phyloP scores from a whole-genome alignment of 2,329 filamentous ascomycete species.

The Zymoseptoria tritici region DNA sequence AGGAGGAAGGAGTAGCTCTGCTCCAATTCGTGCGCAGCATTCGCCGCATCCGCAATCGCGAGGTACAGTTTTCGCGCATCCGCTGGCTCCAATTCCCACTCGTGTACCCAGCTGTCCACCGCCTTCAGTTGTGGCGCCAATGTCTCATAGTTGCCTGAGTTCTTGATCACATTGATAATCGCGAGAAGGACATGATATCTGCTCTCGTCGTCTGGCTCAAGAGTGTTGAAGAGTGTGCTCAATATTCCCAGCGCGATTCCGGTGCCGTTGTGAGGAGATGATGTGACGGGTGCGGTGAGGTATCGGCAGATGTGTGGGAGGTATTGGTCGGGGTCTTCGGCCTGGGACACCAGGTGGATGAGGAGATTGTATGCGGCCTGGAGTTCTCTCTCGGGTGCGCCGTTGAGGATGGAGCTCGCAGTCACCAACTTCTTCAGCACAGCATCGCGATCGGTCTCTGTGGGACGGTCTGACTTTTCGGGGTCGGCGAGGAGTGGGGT shows the following conservation, averaged over 20 bases:
- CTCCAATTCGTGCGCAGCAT: conserved; percentile 68
- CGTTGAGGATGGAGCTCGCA: conserved; percentile 68
- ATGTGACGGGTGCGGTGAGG: conserved; percentile 77
- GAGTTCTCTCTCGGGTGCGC: conserved; percentile 91
- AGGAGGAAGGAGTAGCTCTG: conserved; percentile 67
- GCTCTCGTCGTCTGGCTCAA: conserved; percentile 66
- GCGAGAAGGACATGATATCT: conserved; percentile 87
- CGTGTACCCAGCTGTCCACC: conserved; percentile 70
- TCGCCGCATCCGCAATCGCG: conserved; percentile 71
- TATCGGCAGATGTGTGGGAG: conserved; percentile 83
- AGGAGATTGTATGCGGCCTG: conserved; percentile 94
- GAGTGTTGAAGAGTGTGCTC: conserved; percentile 93
- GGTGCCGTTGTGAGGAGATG: conserved; percentile 76
- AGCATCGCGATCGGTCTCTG: conserved; percentile 66
- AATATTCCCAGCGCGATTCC: conserved; percentile 83
- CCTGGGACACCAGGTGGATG: conserved; percentile 84
- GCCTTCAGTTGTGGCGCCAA: conserved; percentile 76
- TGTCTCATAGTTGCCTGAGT: conserved; percentile 59
- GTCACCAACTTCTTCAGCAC: conserved; percentile 83
- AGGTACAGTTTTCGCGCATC: conserved; percentile 79
- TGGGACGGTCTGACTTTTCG: conserved; percentile 37
- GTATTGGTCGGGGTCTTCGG: conserved; percentile 75
- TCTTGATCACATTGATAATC: conserved; percentile 75
- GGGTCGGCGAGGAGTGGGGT: conserved; percentile 54
- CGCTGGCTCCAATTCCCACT: conserved; percentile 77